A percentile compares a stretch with the other conserved stretches of the same genome.
Conservation (phyloP, 805 yeast genomes). For the Nakazawaea molendinolei region DNA sequence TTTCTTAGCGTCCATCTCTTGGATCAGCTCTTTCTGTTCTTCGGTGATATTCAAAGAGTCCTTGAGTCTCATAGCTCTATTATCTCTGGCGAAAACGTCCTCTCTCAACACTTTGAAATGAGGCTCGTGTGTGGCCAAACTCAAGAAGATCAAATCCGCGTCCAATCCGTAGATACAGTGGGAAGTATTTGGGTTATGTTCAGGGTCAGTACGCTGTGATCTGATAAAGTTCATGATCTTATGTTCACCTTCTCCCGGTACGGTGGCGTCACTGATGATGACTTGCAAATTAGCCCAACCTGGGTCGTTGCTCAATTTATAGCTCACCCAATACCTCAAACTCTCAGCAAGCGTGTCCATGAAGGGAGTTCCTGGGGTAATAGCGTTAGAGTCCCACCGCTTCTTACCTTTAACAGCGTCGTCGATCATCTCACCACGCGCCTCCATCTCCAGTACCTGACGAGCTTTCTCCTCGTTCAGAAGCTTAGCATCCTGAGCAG, state of each 20-base stretch:
- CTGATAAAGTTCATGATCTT: constrained; percentile 95
- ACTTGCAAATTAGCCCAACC: constrained; percentile 91
- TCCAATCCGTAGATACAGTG: constrained; percentile 97
- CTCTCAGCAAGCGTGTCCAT: constrained; percentile 86
- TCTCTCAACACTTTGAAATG: constrained; percentile 91
- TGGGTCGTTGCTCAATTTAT: constrained; percentile 80
- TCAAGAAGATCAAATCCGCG: constrained; percentile 94
- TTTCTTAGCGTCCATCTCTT: constrained; percentile 46
- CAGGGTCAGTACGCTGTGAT: constrained; percentile 79
- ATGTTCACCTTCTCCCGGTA: constrained; percentile 99
- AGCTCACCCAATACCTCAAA: constrained; percentile 86
- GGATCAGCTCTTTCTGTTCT: constrained; percentile 40
- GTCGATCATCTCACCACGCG: constrained; percentile 70
- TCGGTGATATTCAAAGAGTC: constrained; percentile 55
- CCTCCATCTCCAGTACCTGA: constrained; percentile 50
- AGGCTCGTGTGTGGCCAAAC: constrained; percentile 96
- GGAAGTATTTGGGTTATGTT: constrained; percentile 86
- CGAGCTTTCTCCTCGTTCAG: constrained; percentile 65
- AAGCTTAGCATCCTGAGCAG: constrained; percentile 85
- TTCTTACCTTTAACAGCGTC: constrained; percentile 65
- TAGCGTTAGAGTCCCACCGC: constrained; percentile 93
- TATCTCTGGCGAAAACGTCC: constrained; percentile 86
- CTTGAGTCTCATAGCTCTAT: constrained; percentile 35
- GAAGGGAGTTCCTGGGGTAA: constrained; percentile 98
- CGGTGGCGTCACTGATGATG: constrained; percentile 90